Conservation (phyloP, 2,329 filamentous ascomycete genomes). For the Tolypocladium cylindrosporum region DNA sequence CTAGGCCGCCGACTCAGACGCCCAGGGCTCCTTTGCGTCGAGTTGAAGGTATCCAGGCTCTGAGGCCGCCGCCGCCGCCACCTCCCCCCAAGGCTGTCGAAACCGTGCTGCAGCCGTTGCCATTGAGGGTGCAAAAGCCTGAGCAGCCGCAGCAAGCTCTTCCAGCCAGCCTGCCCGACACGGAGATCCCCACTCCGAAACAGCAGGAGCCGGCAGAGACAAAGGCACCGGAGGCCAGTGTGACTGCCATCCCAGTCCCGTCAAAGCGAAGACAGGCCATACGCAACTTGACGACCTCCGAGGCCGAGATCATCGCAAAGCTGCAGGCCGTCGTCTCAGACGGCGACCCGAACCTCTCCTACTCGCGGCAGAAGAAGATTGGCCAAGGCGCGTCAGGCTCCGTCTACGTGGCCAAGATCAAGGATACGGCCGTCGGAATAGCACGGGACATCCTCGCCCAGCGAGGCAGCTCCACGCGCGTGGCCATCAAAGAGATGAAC, state of each 20-base stretch:
- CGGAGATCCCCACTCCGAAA: neutral
- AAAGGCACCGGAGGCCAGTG: conserved; percentile 30
- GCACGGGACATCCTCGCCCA: conserved; percentile 70
- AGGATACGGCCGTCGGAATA: conserved; percentile 71
- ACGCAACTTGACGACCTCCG: conserved; percentile 76
- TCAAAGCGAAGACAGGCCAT: conserved; percentile 59
- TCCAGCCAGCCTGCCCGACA: neutral
- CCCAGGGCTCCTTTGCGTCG: neutral
- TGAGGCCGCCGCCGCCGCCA: neutral
- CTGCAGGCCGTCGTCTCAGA: conserved; percentile 91
- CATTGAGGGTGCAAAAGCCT: neutral
- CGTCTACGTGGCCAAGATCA: conserved; percentile 94
- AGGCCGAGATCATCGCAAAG: conserved; percentile 93
- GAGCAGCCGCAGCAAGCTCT: neutral
- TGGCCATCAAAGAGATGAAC: conserved; percentile 99
- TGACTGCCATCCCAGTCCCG: conserved; percentile 62
- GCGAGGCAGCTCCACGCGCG: conserved; percentile 74
- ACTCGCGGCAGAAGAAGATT: conserved; percentile 99
- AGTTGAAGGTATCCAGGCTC: neutral
- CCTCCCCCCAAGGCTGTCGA: neutral
- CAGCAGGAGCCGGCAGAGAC: conserved; percentile 23
- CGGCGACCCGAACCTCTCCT: conserved; percentile 87
- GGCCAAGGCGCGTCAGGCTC: conserved; percentile 96
- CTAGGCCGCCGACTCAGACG: neutral
- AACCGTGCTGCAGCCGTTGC: neutral